Evolutionary conservation across 306 rosid species (phyloP).

Genomic region (Vigna nakashimae): DNA sequence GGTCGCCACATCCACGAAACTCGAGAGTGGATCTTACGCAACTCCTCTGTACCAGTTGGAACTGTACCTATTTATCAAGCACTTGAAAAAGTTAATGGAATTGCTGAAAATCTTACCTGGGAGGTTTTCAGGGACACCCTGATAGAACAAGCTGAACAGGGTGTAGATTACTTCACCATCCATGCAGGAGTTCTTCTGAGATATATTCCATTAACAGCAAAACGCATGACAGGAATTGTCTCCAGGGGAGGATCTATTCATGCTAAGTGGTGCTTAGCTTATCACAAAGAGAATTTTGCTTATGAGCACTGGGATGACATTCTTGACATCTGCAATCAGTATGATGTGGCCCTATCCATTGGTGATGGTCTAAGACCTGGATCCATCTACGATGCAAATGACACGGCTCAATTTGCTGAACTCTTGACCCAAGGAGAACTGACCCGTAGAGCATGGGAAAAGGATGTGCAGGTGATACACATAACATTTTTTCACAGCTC

Average conservation of each 20-base stretch:
- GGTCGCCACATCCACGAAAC: constrained; percentile 99
- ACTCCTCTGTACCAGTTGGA: constrained; percentile 96
- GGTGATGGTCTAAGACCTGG: constrained; percentile 99
- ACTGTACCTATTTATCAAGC: constrained; percentile 99
- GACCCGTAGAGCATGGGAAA: constrained; percentile 98
- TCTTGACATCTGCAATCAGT: constrained; percentile 94
- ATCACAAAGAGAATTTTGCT: constrained; percentile 96
- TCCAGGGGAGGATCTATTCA: constrained; percentile 99
- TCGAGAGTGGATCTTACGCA: constrained; percentile 97
- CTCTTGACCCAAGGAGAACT: constrained; percentile 98
- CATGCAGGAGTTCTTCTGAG: constrained; percentile 98
- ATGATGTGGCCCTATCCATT: constrained; percentile 92
- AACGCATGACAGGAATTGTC: constrained; percentile 97
- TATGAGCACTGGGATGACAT: constrained; percentile 99
- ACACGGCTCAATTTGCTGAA: constrained; percentile 98
- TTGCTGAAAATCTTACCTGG: constrained; percentile 95
- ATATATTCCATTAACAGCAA: constrained; percentile 95
- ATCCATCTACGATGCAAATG: constrained; percentile 98
- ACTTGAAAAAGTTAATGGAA: constrained; percentile 93
- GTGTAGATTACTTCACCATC: constrained; percentile 98
- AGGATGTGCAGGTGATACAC: constrained; percentile 88
- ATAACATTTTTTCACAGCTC: constrained; percentile 21
- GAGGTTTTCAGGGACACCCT: constrained; percentile 86
- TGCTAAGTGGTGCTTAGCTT: constrained; percentile 99
- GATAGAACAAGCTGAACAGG: constrained; percentile 99